Conservation (phyloP, 768 basidiomycete genomes). For the Mycena epipterygia region DNA sequence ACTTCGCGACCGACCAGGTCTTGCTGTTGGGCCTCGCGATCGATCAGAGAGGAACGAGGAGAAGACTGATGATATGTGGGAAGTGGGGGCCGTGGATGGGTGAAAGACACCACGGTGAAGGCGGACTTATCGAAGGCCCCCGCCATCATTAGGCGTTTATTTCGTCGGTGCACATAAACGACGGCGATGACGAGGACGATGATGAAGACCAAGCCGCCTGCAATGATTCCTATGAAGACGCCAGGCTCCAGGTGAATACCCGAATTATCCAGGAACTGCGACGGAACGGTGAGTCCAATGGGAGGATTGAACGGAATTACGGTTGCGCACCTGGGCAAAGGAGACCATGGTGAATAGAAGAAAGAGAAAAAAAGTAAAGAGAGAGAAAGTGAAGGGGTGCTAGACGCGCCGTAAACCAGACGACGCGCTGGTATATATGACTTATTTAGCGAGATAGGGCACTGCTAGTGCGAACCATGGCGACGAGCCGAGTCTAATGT, state of each 20-base stretch:
- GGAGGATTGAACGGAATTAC: not conserved
- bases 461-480: conserved; percentile 14
- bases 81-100: conserved; percentile 31
- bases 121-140: conserved; percentile 33
- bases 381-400: conserved; percentile 22
- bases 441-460: conserved; percentile 16
- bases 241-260: conserved; percentile 31
- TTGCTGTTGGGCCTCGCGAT: conserved; percentile 31
- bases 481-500: not conserved
- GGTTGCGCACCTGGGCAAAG: conserved; percentile 32
- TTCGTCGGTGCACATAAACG: conserved; percentile 28
- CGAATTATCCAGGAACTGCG: conserved; percentile 23
- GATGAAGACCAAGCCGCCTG: conserved; percentile 26
- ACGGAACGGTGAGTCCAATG: not conserved
- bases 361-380: not conserved
- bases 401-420: conserved; percentile 21
- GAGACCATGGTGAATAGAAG: conserved; percentile 13
- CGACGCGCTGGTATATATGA: conserved; percentile 9
- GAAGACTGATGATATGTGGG: not conserved
- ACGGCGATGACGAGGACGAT: conserved; percentile 13
- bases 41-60: conserved; percentile 7
- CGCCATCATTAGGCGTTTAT: conserved; percentile 27
- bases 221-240: conserved; percentile 28
- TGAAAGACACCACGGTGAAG: conserved; percentile 16
- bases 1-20: conserved; percentile 30